Percentiles rank a stretch among this genome's conserved stretches.
Evolutionary conservation across 1,139 yeast species (phyloP).

Genomic region (Lodderomyces theae): DNA sequence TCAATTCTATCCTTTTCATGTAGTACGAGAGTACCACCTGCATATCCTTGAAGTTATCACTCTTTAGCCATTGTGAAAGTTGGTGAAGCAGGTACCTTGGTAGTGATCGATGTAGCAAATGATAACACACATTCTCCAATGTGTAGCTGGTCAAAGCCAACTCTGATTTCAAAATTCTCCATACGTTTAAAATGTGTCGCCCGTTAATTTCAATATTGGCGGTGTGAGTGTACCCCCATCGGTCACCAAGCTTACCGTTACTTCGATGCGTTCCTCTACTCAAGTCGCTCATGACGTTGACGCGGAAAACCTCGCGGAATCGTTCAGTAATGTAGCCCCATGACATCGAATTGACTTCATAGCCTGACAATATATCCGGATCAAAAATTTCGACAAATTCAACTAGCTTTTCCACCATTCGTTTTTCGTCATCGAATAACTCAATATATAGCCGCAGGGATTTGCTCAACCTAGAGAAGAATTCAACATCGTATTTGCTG

Average conservation of each 20-base stretch:
- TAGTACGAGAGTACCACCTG: slow-evolving; percentile 51
- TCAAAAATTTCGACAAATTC: slow-evolving; percentile 62
- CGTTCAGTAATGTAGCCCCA: slow-evolving; percentile 91
- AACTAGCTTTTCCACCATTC: slow-evolving; percentile 54
- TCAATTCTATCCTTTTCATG: slow-evolving; percentile 45
- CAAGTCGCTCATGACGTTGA: slow-evolving; percentile 46
- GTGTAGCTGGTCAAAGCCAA: slow-evolving; percentile 65
- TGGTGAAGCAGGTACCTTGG: slow-evolving; percentile 59
- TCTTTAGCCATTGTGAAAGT: slow-evolving; percentile 51
- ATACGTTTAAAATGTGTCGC: slow-evolving; percentile 76
- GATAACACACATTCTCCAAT: slow-evolving; percentile 71
- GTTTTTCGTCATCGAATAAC: slow-evolving; percentile 49
- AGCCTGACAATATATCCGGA: slow-evolving; percentile 88
- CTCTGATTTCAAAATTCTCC: slow-evolving; percentile 73
- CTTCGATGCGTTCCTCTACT: slow-evolving; percentile 48
- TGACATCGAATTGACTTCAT: slow-evolving; percentile 72
- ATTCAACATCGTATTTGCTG: slow-evolving; percentile 3
- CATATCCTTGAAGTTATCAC: slow-evolving; percentile 24
- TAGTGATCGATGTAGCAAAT: slow-evolving; percentile 60
- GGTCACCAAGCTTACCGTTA: slow-evolving; percentile 59
- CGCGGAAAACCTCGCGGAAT: slow-evolving; percentile 41
- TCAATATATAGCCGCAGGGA: slow-evolving; percentile 21
- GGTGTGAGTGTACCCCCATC: slow-evolving; percentile 83
- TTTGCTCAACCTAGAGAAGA: slow-evolving; percentile 6
- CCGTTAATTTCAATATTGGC: slow-evolving; percentile 70